Evolutionary conservation across 257 asterid genomes (phyloP).

Genomic region (Schizonepeta tenuifolia): DNA sequence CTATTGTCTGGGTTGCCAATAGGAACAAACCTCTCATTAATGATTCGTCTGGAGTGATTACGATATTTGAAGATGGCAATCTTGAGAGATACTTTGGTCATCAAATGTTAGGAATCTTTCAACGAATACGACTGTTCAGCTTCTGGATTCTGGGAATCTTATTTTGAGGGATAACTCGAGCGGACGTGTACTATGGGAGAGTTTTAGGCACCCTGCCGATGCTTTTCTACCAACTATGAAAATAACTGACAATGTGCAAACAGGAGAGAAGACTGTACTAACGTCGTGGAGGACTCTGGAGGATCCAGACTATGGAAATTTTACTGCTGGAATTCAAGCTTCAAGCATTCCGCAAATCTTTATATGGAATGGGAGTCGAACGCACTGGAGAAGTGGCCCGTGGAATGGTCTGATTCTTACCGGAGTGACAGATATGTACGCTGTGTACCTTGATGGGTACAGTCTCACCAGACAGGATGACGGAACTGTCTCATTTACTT

Average conservation of each 20-base stretch:
- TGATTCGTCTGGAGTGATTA: conserved; percentile 40
- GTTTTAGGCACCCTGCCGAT: neutral
- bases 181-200: neutral
- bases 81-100: conserved; percentile 46
- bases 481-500: neutral
- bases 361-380: neutral
- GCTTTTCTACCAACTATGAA: neutral
- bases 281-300: neutral
- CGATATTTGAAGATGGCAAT: conserved; percentile 50
- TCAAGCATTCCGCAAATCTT: neutral
- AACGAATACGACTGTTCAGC: neutral
- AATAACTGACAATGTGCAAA: neutral
- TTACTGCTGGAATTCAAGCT: neutral
- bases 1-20: conserved; percentile 56
- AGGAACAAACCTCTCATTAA: conserved; percentile 37
- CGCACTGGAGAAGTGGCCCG: neutral
- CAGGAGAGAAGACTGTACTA: neutral
- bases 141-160: conserved; percentile 1
- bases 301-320: neutral
- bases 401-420: neutral
- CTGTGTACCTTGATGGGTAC: neutral
- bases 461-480: neutral
- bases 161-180: neutral
- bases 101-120: conserved; percentile 29
- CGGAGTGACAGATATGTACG: neutral